phyloP scores from a whole-genome alignment of 257 asterid genomes.

The Oldenlandia corymbosa region DNA sequence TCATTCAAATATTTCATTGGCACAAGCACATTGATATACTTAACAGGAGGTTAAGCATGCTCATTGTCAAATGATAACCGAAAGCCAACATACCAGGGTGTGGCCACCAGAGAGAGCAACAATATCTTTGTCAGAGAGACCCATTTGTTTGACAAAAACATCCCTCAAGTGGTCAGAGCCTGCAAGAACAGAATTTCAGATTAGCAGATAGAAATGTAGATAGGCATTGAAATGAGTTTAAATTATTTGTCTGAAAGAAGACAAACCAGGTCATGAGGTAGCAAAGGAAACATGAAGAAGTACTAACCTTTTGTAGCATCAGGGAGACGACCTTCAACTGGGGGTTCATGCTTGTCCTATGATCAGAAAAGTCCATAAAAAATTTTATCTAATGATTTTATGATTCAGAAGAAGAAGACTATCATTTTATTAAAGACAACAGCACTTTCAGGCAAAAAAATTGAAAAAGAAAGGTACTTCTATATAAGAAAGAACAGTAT shows the following conservation, averaged over 20 bases:
- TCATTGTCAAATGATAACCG: not conserved
- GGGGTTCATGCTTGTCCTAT: slow-evolving; percentile 72
- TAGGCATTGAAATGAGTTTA: too few species aligned
- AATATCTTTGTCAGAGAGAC: slow-evolving; percentile 70
- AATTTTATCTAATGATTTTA: too few species aligned
- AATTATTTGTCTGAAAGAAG: too few species aligned
- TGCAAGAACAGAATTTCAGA: slow-evolving; percentile 17
- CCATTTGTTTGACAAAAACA: slow-evolving; percentile 79
- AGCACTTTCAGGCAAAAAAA: not conserved
- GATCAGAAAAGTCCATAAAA: not conserved
- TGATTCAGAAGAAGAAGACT: not conserved
- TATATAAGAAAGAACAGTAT: not conserved
- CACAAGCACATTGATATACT: not conserved
- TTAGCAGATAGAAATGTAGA: not conserved
- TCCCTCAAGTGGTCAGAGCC: slow-evolving; percentile 84
- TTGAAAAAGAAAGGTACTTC: not conserved
- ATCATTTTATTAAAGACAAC: not conserved
- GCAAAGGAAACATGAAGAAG: not conserved
- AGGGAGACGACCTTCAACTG: slow-evolving; percentile 81
- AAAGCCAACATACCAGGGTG: slow-evolving; percentile 53
- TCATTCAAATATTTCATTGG: not conserved
- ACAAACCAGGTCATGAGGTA: too few species aligned
- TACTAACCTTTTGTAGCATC: slow-evolving; percentile 81
- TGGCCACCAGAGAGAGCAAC: slow-evolving; percentile 90
- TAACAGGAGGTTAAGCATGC: not conserved